phyloP scores from a whole-genome alignment of 768 basidiomycete genomes.

The Russula griseocarnosa region DNA sequence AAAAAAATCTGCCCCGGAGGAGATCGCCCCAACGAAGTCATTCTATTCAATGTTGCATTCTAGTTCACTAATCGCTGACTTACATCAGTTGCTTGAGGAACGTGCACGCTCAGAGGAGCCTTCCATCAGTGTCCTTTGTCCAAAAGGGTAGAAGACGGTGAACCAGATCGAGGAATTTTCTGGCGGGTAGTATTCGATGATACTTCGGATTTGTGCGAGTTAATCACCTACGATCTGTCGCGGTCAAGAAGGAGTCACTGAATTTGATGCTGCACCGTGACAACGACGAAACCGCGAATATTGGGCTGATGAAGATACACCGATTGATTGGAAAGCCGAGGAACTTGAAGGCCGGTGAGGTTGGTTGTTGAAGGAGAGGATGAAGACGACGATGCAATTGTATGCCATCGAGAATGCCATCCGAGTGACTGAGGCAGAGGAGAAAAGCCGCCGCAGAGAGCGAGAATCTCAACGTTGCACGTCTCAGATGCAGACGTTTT shows the following conservation, averaged over 20 bases:
- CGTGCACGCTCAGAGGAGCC: conserved; percentile 50
- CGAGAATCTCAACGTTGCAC: conserved; percentile 49
- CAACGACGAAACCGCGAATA: conserved; percentile 31
- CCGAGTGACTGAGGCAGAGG: conserved; percentile 57
- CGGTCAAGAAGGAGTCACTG: conserved; percentile 35
- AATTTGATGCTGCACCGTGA: conserved; percentile 22
- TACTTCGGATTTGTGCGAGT: conserved; percentile 95
- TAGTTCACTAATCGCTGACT: conserved; percentile 18
- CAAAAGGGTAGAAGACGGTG: conserved; percentile 52
- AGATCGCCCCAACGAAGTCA: conserved; percentile 73
- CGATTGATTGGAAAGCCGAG: conserved; percentile 47
- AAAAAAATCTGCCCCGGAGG: conserved; percentile 78
- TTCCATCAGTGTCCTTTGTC: conserved; percentile 37
- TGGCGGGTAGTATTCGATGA: conserved; percentile 85
- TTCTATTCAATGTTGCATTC: conserved; percentile 21
- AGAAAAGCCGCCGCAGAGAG: conserved; percentile 38
- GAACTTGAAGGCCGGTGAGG: conserved; percentile 78
- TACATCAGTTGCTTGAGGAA: conserved; percentile 59
- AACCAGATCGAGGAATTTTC: conserved; percentile 44
- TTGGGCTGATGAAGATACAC: conserved; percentile 60
- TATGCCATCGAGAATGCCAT: conserved; percentile 70
- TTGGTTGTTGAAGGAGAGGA: conserved; percentile 80
- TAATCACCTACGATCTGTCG: conserved; percentile 61
- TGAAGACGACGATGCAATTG: conserved; percentile 66
- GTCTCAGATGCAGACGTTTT: conserved; percentile 71